Evolutionary conservation across 2,329 filamentous ascomycete species (phyloP), one percentile per base, ranked within the genome.

Genomic region (Emmonsia crescens): DNA sequence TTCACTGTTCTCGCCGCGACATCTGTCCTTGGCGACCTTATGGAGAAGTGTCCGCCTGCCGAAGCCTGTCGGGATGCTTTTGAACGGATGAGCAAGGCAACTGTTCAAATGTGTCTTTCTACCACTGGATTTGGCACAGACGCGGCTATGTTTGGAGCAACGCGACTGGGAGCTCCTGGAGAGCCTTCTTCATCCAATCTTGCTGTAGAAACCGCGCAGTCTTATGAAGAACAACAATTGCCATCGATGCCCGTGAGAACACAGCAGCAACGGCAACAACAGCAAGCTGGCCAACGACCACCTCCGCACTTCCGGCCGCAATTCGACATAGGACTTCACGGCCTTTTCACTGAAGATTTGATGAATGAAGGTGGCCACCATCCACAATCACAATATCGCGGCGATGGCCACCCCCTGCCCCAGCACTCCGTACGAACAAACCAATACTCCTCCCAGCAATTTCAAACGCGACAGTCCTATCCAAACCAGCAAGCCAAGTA

Each of bases 11-110:
- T 96, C 57, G 91, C 92, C 9, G 93, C 92, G 27, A 96, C 91
- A 57, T 96, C 93, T 1, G 91, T 97, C 9, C 86, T 97, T 51
- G 88, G 86, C 5, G 94, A 96, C 71, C 81, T 97, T 65, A 92
- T 95, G 66, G 89, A 95, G 67, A 96, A 96, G 73, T 97, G 94
- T 68, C 92, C 93, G 0, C 93, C 93, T 0, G 93, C 93, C 38
- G 92, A 96, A 79, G 91, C 92, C 12, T 97, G 93, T 73, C 86
- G 91, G 16, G 92, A 97, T 73, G 92, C 94, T 0, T 96, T 97
- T 72, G 90, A 96, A 68, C 85, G 93, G 46, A 97, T 96, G 78
- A 92, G 90, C 69, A 96, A 94, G 77, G 92, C 92, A 10, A 97
- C 93, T 0, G 89, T 97, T 57, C 90, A 93, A 71, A 96, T 96